phyloP scores from a whole-genome alignment of 73 alveolate genomes.

The Loxodes magnus region DNA sequence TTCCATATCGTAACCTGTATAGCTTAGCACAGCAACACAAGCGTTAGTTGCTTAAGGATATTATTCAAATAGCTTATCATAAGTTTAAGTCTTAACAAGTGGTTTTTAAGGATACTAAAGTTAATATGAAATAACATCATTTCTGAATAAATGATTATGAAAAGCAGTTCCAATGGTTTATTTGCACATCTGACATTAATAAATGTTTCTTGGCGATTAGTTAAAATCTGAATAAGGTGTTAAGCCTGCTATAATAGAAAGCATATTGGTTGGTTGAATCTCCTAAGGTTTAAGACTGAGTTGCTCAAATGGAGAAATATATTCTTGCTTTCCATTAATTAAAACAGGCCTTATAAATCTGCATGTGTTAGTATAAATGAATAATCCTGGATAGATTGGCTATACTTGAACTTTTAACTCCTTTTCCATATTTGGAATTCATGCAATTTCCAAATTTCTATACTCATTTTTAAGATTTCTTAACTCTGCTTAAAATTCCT shows the following conservation, averaged over 20 bases:
- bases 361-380: constrained; percentile 81
- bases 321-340: constrained; percentile 81
- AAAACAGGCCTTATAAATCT: constrained; percentile 96
- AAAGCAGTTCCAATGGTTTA: constrained; percentile 99
- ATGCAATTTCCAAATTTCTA: constrained; percentile 26
- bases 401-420: too few species aligned
- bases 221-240: constrained; percentile 97
- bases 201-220: constrained; percentile 97
- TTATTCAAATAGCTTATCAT: constrained; percentile 90
- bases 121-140: constrained; percentile 67
- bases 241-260: constrained; percentile 92
- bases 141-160: constrained; percentile 88
- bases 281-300: constrained; percentile 90
- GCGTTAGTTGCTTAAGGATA: constrained; percentile 98
- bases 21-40: constrained; percentile 96
- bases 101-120: constrained; percentile 77
- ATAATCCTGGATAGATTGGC: constrained; percentile 90
- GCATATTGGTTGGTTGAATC: constrained; percentile 78
- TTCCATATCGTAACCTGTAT: constrained; percentile 97
- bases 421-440: constrained; percentile 33
- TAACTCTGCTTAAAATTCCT: constrained; percentile 9
- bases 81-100: constrained; percentile 65
- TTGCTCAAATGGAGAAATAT: constrained; percentile 97
- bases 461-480: constrained; percentile 27
- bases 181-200: constrained; percentile 99